Evolutionary conservation across 495 filamentous ascomycete species (phyloP), one percentile per base, ranked within the genome.

Genomic region (Tuber aestivum): DNA sequence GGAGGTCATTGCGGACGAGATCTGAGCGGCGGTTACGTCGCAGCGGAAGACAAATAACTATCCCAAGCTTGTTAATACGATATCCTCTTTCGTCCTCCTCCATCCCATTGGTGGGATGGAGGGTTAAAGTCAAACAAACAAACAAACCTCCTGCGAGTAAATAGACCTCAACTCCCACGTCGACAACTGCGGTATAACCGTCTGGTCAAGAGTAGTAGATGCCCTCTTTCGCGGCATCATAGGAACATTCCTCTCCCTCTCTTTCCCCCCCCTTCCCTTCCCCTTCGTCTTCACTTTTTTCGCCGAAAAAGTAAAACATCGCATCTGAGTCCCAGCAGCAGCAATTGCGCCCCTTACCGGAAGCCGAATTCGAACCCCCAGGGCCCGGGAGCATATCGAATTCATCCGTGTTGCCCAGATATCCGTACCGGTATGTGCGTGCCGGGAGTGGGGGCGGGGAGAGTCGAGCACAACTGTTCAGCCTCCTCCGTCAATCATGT

Each of bases 21-120:
- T 75, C 27, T 83, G 82, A 9, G 82, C 72, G 0, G 82, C 80
- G 0, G 72, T 77, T 38, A 83, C 70, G 50, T 83, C 80, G 56
- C 82, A 80, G 68, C 83, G 82, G 77, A 84, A 84, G 38, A 81
- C 81, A 40, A 84, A 83, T 21, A 84, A 70, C 81, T 83, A 40
- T 38, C n/a, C 37, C 41, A 35, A 65, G 68, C n/a, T 32, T 27
- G n/a, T 65, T 65, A 65, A 65, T 20, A 65, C 27, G 35, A 32
- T 32, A 35, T 65, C 27, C n/a, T 35, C 6, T 32, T 7, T 20
- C 4, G 0, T 3, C 50, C n/a, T 32, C 50, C n/a, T 14, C 32
- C n/a, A 44, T 21, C 40, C 40, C 27, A 35, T n/a, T 42, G 35
- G 21, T 71, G 70, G 32, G 70, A 20, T 71, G 16, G 70, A 71